Evolutionary conservation across 2,329 filamentous ascomycete genomes (phyloP).

Genomic region (Clonostachys sp.): DNA sequence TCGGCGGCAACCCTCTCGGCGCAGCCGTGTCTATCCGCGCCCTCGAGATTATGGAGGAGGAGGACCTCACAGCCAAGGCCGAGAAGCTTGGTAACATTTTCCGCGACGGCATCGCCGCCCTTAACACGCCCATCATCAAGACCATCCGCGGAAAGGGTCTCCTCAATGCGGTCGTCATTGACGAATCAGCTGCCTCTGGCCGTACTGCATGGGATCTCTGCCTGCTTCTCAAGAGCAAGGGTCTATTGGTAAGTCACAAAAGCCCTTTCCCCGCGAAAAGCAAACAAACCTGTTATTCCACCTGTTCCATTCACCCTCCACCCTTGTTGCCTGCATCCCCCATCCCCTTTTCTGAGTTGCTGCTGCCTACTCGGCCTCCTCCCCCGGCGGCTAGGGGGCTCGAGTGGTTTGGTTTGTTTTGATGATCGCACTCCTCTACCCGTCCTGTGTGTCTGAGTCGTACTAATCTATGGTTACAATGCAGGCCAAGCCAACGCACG

Average conservation of each 20-base stretch:
- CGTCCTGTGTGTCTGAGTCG: not conserved
- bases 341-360: too few relatives aligned
- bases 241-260: slow-evolving; percentile 68
- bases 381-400: too few relatives aligned
- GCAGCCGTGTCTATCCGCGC: slow-evolving; percentile 95
- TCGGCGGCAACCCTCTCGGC: slow-evolving; percentile 92
- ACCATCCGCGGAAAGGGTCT: slow-evolving; percentile 86
- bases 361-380: too few relatives aligned
- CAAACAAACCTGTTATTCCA: too few relatives aligned
- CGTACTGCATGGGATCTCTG: slow-evolving; percentile 95
- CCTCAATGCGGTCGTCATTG: slow-evolving; percentile 93
- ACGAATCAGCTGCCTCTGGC: slow-evolving; percentile 80
- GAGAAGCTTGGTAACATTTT: slow-evolving; percentile 79
- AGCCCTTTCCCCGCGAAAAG: too few relatives aligned
- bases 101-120: slow-evolving; percentile 68
- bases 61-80: slow-evolving; percentile 79
- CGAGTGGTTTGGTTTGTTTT: not conserved
- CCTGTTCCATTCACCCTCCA: too few relatives aligned
- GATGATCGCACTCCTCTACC: not conserved
- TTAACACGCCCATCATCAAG: slow-evolving; percentile 78
- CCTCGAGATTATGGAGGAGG: slow-evolving; percentile 88
- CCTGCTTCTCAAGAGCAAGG: slow-evolving; percentile 92
- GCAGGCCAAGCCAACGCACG: slow-evolving; percentile 95
- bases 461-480: not conserved
- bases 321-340: too few relatives aligned